Conservation (phyloP, 441 rosid genomes). For the Arabidopsis hybrid region DNA sequence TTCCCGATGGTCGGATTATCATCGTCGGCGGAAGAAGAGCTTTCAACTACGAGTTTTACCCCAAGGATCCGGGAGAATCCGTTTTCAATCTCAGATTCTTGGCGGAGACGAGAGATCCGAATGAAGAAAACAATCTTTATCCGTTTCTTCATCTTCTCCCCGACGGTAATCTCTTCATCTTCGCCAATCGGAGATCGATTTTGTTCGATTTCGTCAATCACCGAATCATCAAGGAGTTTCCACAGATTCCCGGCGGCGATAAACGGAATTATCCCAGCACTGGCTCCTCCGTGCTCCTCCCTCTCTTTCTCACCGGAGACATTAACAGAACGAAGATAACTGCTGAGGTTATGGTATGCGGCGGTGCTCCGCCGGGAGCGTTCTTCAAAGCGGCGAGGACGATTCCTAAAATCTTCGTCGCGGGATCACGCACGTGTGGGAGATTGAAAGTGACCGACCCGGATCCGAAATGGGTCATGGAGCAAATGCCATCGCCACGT, state of each 20-base stretch:
- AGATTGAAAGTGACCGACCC: slow-evolving; percentile 65
- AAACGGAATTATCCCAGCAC: slow-evolving; percentile 72
- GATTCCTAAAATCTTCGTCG: slow-evolving; percentile 47
- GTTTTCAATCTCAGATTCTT: slow-evolving; percentile 55
- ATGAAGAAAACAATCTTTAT: slow-evolving; percentile 80
- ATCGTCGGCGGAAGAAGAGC: slow-evolving; percentile 73
- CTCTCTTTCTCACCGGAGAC: slow-evolving; percentile 48
- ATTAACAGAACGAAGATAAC: slow-evolving; percentile 5
- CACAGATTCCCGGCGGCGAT: slow-evolving; percentile 59
- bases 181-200: slow-evolving; percentile 72
- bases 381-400: slow-evolving; percentile 47
- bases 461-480: slow-evolving; percentile 56
- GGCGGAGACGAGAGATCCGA: slow-evolving; percentile 57
- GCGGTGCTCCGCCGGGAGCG: slow-evolving; percentile 67
- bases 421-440: slow-evolving; percentile 69
- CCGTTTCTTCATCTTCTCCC: slow-evolving; percentile 79
- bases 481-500: slow-evolving; percentile 58
- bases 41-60: slow-evolving; percentile 75
- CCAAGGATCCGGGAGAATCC: slow-evolving; percentile 48
- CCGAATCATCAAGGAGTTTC: slow-evolving; percentile 60
- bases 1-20: slow-evolving; percentile 69
- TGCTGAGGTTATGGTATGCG: slow-evolving; percentile 75
- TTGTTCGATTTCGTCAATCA: slow-evolving; percentile 56
- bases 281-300: slow-evolving; percentile 63
- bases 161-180: slow-evolving; percentile 74